Base-by-base conservation (phyloP, 495 filamentous ascomycete genomes). In the Penicillium lagena region DNA sequence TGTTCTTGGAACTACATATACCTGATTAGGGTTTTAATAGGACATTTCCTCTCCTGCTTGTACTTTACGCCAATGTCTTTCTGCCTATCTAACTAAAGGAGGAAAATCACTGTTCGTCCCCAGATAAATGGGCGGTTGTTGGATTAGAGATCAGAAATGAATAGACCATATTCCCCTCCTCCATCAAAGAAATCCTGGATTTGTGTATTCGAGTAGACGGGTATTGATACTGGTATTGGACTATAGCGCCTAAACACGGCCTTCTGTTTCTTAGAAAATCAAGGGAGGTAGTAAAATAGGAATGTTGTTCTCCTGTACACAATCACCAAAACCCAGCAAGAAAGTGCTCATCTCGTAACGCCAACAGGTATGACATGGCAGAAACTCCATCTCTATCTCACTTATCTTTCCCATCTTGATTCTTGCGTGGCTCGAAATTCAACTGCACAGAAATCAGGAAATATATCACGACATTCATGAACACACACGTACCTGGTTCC, bases 391-490 rank as follows among this genome's bases (percentile, higher is more conserved):
- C n/a, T 10, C 10, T 7, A 11, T 6, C 42, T 56, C 40, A 60
- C 36, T 45, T 36, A 45, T 55, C 56, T 39, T 71, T 61, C 2
- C 70, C 63, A 37, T 84, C 73, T n/a, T 81, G 72, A 39, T 85
- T 75, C 44, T 61, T 68, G 41, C 80, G 78, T 2, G 86, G 83
- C 56, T 90, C 76, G 47, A 90, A 90, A 52, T 87, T 90, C 37
- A 86, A 69, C 83, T 88, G 45, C 11, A 15, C 39, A 10, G 12
- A 48, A 15, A 30, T 50, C 9, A 51, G 36, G 32, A 36, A 35
- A 22, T 13, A 9, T 10, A 30, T 22, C 6, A 28, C 32, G n/a
- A 34, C 10, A 12, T 34, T 34, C 9, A 33, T n/a, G 9, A 36
- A 27, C 35, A 7, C 29, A 17, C n/a, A 53, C 83, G 46, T 71